Evolutionary conservation across 495 filamentous ascomycete genomes (phyloP), one percentile per base, ranked within the genome.

Genomic region (Xylaria flabelliformis): DNA sequence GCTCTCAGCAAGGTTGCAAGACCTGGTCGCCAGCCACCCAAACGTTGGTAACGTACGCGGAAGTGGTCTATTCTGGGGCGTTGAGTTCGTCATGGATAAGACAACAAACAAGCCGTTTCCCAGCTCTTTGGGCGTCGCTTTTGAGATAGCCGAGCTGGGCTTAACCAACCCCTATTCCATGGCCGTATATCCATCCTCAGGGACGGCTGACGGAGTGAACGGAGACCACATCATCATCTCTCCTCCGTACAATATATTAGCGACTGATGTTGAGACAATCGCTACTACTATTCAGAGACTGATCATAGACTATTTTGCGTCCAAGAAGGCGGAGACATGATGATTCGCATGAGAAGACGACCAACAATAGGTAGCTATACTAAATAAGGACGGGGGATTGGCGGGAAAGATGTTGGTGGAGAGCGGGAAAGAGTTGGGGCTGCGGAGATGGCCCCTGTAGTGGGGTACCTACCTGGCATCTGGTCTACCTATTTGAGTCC

Each of bases 141-240:
- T 82, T 70, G 80, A 79, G 19, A 82, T 94, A 10, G 84, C 89
- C 70, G 84, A 88, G 68, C 83, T 82, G 10, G 89, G 85, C 0
- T 74, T 70, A 4, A 51, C 68, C 19, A 24, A 63, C 0, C 80
- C 87, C 15, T 87, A 90, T 71, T 85, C 84, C 24, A 87, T 97
- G 71, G 88, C 86, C 0, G 74, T 97, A 21, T 97, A 96, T 78
- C 90, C 90, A 26, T 89, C 90, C 6, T 78, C 84, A 2, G 94
- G 93, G 5, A 90, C 90, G 0, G 88, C 85, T 0, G 91, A 94
- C 76, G 92, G 92, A 0, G 77, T 85, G 39, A 79, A 74, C 3
- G 94, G 93, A 1, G 94, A 97, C 75, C 91, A 94, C 82, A 80
- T 95, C 17, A 82, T 97, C 42, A 74, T 97, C 67, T 87, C 91